Base-by-base conservation (phyloP, 805 yeast species). In the Kodamaea laetipori region DNA sequence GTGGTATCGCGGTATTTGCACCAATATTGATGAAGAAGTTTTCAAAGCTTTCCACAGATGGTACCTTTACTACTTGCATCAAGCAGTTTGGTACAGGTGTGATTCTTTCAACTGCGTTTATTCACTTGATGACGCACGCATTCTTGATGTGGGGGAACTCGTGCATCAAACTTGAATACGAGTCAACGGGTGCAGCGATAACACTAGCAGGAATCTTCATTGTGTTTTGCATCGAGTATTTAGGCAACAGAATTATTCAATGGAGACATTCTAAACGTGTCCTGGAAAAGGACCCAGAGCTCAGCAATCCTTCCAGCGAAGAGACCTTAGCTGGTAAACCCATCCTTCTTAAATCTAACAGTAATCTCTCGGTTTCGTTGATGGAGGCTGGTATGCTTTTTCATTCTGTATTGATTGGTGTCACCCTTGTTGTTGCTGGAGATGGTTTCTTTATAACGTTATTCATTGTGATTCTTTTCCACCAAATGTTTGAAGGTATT, bases 401-500 rank as follows among this genome's bases (percentile, higher is more conserved):
- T 49, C 67, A 63, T 37, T 63, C 67, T 3, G 53, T 63, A 19
- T 45, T 63, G 26, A 53, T 63, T 17, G 67, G 67, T 37, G 49
- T 61, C 6, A 57, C 62, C 11, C 45, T 59, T 24, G 66, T 57
- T 5, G 65, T 61, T n/a, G 58, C 66, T 12, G 64, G 58, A 9
- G 64, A 57, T 36, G 49, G 60, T 1, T 60, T 50, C 46, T 61
- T 60, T 47, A 56, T 58, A 6, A 57, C 64, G 4, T 49, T 63
- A 25, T 60, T 57, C 37, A 60, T 63, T 41, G 66, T 63, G 9
- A 51, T 63, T 16, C 44, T 63, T n/a, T 63, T 63, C 49, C 67
- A 61, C 44, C 67, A 61, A 46, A 47, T 57, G 35, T 63, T 63
- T 36, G 67, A 63, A 51, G 67, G 67, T 13, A 37, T 61, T 15